Evolutionary conservation across 2,329 filamentous ascomycete species (phyloP).

Genomic region (Stylonectria norvegica): DNA sequence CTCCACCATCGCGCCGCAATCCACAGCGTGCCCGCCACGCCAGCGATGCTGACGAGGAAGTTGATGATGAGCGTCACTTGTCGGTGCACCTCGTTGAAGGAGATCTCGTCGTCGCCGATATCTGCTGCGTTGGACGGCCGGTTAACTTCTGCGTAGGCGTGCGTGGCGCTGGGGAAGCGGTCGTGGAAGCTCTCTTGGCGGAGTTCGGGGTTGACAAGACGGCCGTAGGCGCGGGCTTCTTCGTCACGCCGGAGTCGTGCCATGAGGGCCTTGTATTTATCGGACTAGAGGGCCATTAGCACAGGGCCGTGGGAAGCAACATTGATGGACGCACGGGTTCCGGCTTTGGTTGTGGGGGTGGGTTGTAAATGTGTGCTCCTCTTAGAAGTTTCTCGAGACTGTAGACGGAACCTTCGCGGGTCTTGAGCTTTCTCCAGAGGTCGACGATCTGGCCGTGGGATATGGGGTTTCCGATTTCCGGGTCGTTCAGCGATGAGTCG

Average conservation of each 20-base stretch:
- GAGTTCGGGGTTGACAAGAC: constrained; percentile 65
- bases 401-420: constrained; percentile 30
- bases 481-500: constrained; percentile 49
- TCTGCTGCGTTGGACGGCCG: constrained; percentile 44
- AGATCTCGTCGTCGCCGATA: constrained; percentile 53
- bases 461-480: constrained; percentile 62
- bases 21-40: constrained; percentile 75
- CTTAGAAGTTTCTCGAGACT: constrained; percentile 68
- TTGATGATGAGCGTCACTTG: constrained; percentile 85
- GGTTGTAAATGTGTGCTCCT: constrained; percentile 68
- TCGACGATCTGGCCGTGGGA: constrained; percentile 66
- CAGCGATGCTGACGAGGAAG: constrained; percentile 80
- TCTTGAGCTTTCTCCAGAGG: constrained; percentile 53
- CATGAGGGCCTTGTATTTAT: constrained; percentile 87
- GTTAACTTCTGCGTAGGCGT: constrained; percentile 55
- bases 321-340: constrained; percentile 59
- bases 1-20: constrained; percentile 74
- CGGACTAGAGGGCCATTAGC: constrained; percentile 48
- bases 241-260: constrained; percentile 76
- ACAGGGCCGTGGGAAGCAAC: not conserved
- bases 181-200: constrained; percentile 57
- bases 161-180: constrained; percentile 54
- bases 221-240: constrained; percentile 77
- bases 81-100: constrained; percentile 71
- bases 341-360: constrained; percentile 76